A percentile compares a stretch with the other conserved stretches of the same genome.
These are phyloP conservation scores for Ceratocystiopsis brevicomis DNA, from an alignment of 2,329 filamentous ascomycete genomes.

Conservation along the genomic window DNA sequence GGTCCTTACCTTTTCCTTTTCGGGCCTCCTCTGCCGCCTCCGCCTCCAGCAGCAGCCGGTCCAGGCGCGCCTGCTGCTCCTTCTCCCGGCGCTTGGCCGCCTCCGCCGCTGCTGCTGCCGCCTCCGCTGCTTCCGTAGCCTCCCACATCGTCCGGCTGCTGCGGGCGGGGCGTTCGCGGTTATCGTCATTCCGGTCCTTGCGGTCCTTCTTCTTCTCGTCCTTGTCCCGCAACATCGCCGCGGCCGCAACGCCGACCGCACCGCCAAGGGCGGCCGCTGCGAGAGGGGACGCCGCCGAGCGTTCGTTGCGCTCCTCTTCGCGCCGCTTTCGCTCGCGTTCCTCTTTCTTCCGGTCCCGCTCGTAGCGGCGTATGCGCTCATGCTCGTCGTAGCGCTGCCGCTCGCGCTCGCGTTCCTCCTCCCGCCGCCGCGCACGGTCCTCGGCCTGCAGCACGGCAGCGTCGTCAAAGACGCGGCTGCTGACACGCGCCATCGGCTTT, in stretches of 20 bases:
- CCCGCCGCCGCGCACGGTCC: constrained; percentile 13
- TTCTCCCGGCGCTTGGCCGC: constrained; percentile 1
- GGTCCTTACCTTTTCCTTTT: neutral
- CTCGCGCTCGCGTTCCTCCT: constrained; percentile 10
- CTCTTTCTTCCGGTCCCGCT: constrained; percentile 10
- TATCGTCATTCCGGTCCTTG: neutral
- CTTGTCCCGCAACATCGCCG: neutral
- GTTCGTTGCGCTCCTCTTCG: no score
- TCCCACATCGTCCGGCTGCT: neutral
- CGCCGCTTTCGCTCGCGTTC: constrained; percentile 13
- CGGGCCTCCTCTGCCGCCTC: neutral
- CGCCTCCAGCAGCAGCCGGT: neutral
- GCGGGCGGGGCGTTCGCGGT: neutral
- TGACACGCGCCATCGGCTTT: constrained; percentile 57
- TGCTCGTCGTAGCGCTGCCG: constrained; percentile 9
- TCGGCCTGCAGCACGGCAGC: constrained; percentile 11
- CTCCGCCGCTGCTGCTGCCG: neutral
- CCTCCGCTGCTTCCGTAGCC: neutral
- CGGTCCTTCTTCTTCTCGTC: constrained; percentile 1
- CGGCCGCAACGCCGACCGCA: neutral
- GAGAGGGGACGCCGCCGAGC: neutral
- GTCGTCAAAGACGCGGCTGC: constrained; percentile 45
- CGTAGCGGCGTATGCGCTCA: constrained; percentile 7
- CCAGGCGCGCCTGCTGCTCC: neutral
- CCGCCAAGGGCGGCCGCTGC: constrained; percentile 1